These are phyloP conservation scores for Pythium coloratum DNA, from an alignment of 352 stramenopile species.

Conservation along the genomic window DNA sequence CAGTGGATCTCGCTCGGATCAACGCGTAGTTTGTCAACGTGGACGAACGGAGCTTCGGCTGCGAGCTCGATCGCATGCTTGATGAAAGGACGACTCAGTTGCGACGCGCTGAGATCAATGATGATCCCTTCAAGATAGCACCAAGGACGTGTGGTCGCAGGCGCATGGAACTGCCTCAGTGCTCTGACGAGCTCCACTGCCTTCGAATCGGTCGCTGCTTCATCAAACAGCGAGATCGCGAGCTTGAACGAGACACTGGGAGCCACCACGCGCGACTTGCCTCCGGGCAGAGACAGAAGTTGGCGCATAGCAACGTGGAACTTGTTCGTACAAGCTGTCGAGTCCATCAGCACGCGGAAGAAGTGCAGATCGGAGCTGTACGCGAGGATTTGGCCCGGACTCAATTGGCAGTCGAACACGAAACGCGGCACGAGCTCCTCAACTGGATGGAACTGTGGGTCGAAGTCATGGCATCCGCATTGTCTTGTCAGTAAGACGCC, in stretches of 20 bases:
- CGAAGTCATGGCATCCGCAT: constrained; percentile 10
- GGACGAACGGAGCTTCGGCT: constrained; percentile 12
- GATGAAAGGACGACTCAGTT: neutral
- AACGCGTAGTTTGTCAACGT: neutral
- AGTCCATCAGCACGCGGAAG: constrained; percentile 11
- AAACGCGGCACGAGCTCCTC: constrained; percentile 13
- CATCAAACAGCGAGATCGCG: constrained; percentile 14
- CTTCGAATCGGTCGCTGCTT: neutral
- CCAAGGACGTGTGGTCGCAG: neutral
- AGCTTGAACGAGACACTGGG: constrained; percentile 10
- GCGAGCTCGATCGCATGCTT: neutral
- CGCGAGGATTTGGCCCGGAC: constrained; percentile 11
- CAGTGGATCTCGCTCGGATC: constrained; percentile 4
- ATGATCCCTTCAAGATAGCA: constrained; percentile 13
- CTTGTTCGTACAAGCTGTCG: neutral
- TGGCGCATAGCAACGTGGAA: constrained; percentile 12
- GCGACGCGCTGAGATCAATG: constrained; percentile 5
- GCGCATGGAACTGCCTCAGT: neutral
- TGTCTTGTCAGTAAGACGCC: constrained; percentile 6
- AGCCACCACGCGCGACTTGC: neutral
- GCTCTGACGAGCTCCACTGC: constrained; percentile 8
- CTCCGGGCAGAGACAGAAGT: neutral
- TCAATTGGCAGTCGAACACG: constrained; percentile 17
- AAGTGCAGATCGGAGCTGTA: constrained; percentile 9
- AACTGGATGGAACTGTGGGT: neutral